These are phyloP conservation scores for Fusarium miscanthi DNA, from an alignment of 2,329 filamentous ascomycete species.

Conservation along the genomic window DNA sequence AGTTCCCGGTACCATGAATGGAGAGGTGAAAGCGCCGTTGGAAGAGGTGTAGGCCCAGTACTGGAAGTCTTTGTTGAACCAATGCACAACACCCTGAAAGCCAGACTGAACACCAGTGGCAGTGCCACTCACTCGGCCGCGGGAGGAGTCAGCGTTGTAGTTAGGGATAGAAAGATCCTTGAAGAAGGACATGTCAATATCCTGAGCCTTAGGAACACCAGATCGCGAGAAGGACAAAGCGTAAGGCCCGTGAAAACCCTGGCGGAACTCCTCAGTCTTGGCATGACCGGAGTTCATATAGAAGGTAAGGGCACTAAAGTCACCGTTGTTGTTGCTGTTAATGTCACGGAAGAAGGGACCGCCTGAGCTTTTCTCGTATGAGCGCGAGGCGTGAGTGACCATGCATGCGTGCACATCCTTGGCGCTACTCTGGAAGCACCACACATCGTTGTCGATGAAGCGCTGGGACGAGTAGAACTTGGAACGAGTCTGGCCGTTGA, in stretches of 20 bases:
- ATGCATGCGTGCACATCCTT: conserved; percentile 69
- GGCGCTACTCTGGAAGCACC: conserved; percentile 66
- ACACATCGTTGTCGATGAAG: conserved; percentile 75
- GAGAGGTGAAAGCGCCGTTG: conserved; percentile 69
- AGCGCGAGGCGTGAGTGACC: conserved; percentile 58
- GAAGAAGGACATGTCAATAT: conserved; percentile 69
- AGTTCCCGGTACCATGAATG: conserved; percentile 73
- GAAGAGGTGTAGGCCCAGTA: conserved; percentile 71
- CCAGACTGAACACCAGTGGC: conserved; percentile 65
- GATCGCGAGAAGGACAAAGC: conserved; percentile 69
- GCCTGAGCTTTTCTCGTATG: conserved; percentile 70
- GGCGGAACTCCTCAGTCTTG: conserved; percentile 70
- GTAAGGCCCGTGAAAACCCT: conserved; percentile 75
- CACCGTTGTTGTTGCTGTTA: conserved; percentile 71
- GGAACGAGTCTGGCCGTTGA: conserved; percentile 71
- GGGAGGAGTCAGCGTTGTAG: conserved; percentile 65
- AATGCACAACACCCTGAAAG: conserved; percentile 71
- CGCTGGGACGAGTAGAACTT: conserved; percentile 77
- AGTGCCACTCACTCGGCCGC: conserved; percentile 70
- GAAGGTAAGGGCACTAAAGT: conserved; percentile 69
- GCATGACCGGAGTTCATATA: conserved; percentile 76
- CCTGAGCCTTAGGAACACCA: conserved; percentile 60
- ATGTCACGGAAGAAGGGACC: conserved; percentile 76
- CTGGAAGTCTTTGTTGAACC: conserved; percentile 71
- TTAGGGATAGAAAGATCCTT: conserved; percentile 66